Base-by-base conservation (phyloP, 257 asterid species). In the Solanum chilense region DNA sequence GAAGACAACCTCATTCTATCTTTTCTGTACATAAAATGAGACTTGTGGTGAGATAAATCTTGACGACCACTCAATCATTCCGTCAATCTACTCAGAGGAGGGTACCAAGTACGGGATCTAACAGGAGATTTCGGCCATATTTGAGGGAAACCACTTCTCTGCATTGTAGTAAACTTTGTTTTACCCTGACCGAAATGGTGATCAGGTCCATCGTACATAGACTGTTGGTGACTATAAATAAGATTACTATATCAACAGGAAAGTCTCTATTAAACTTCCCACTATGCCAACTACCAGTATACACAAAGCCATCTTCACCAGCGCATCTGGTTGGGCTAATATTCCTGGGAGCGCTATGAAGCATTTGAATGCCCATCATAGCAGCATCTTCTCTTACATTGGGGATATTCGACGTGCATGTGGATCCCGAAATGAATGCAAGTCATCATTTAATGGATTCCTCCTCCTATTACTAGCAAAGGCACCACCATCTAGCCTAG, bases 1-100 rank as follows among this genome's bases (percentile, higher is more conserved):
- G 91, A 94, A 23, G 97, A 95, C 86, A 96, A 94, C 82, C 98
- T 92, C 91, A 90, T 90, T 91, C 97, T 91, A 47, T 95, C 94
- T 86, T 86, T 91, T 85, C 93, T 89, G 82, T 90, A 93, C 85
- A 92, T 47, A 60, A 87, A 89, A 14, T 94, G 92, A 90, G 94
- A 90, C 86, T 95, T 90, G 71, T 89, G 93, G 85, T 93, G 96
- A 82, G 87, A 37, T 80, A 85, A 66, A 60, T 93, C 93, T 23
- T 89, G 87, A 90, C 75, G 93, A 78, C 92, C 94, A 58, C 60
- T 92, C 21, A 94, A 93, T 90, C 98, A n/a, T 52, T 52, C n/a
- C n/a, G 5, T 52, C 62, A 52, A 52, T 52, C 10, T 91, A 88
- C 95, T 93, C 70, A 91, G 91, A 68, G 96, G 93, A 89, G 96